Evolutionary conservation across 441 rosid species (phyloP).

Genomic region (Gossypium trilobum): DNA sequence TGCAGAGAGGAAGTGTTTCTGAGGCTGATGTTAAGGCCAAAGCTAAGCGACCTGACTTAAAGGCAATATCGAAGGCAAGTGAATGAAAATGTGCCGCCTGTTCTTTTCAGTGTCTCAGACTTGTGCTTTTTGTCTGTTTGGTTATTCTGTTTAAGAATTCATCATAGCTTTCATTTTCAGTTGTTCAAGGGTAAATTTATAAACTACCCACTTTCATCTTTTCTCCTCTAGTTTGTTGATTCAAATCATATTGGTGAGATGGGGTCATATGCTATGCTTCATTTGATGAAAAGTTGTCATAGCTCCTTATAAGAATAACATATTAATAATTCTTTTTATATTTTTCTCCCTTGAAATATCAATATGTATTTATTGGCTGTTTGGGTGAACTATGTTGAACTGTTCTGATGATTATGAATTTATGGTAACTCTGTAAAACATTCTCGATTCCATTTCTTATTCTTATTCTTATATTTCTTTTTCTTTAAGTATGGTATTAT

Average conservation of each 20-base stretch:
- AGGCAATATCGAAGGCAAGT: slow-evolving; percentile 65
- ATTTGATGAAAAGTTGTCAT: not conserved
- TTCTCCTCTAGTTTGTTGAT: not conserved
- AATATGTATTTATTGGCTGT: not conserved
- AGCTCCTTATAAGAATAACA: not conserved
- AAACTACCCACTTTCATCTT: not conserved
- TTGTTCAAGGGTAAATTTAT: not conserved
- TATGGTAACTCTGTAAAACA: not conserved
- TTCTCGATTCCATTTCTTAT: not conserved
- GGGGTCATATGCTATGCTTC: not conserved
- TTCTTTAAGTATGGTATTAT: not conserved
- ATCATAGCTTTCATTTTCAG: not conserved
- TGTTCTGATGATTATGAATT: not conserved
- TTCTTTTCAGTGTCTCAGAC: slow-evolving; percentile 7
- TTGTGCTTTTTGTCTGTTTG: not conserved
- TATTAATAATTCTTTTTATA: not conserved
- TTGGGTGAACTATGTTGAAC: not conserved
- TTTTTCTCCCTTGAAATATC: not conserved
- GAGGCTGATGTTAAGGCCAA: slow-evolving; percentile 24
- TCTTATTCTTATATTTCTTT: not conserved
- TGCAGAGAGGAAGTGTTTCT: slow-evolving; percentile 32
- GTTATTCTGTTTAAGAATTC: not conserved
- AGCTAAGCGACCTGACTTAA: slow-evolving; percentile 69
- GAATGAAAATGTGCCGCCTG: not conserved
- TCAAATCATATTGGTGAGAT: slow-evolving; percentile 6